Evolutionary conservation across 139 green algal species (phyloP).

Genomic region (Chlamydomonas schloesseri): DNA sequence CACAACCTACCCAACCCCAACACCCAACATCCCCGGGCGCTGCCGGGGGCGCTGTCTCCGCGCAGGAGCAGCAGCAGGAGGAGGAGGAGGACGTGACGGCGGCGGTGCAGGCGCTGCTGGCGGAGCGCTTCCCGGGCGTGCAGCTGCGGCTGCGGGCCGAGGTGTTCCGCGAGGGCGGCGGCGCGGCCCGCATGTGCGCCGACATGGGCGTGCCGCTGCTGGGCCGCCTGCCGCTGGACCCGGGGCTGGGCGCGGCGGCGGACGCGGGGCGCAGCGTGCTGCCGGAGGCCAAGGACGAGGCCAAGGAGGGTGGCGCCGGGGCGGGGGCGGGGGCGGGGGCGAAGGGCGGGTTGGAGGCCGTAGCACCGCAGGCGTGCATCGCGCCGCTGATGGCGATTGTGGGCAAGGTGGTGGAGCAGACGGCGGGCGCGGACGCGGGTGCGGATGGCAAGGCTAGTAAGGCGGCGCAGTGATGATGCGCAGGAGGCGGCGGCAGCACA

Average conservation of each 20-base stretch:
- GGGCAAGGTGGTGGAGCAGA: slow-evolving; percentile 30
- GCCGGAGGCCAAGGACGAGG: background rate
- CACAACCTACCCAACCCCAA: too few species aligned
- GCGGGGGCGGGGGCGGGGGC: background rate
- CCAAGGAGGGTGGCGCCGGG: background rate
- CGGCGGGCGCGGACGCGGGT: background rate
- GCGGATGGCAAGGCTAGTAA: background rate
- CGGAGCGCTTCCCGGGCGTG: slow-evolving; percentile 41
- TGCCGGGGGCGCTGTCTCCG: too few species aligned
- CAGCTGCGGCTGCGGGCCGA: slow-evolving; percentile 57
- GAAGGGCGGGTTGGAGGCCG: background rate
- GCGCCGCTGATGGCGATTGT: slow-evolving; percentile 37
- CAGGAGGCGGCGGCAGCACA: too few species aligned
- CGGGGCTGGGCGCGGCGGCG: slow-evolving; percentile 72
- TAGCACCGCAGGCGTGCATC: background rate
- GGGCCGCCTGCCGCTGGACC: slow-evolving; percentile 89
- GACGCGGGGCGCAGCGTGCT: slow-evolving; percentile 77
- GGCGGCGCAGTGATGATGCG: too few species aligned
- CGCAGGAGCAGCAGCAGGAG: too few species aligned
- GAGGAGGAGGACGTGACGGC: slow-evolving; percentile 58
- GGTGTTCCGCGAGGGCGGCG: slow-evolving; percentile 80
- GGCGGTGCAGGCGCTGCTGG: slow-evolving; percentile 53
- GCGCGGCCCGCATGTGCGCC: slow-evolving; percentile 79
- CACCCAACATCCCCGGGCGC: too few species aligned
- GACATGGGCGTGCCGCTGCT: slow-evolving; percentile 88